A percentile compares a stretch with the other conserved stretches of the same genome.
Evolutionary conservation across 306 rosid genomes (phyloP).

Genomic region (Amphicarpaea edgeworthii): DNA sequence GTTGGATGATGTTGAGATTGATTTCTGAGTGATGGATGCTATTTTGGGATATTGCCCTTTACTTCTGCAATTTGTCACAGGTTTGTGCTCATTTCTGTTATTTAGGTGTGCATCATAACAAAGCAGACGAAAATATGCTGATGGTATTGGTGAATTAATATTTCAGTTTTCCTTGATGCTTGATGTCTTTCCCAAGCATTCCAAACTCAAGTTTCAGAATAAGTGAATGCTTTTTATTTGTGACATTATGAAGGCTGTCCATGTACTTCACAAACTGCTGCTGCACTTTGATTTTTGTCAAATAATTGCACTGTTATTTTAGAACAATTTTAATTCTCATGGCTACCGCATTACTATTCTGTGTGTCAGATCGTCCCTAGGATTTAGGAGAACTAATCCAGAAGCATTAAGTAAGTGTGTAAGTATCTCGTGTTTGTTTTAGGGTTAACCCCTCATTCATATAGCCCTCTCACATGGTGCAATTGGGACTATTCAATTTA

Average conservation of each 20-base stretch:
- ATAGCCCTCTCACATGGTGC: too few species aligned
- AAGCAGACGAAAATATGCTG: too few species aligned
- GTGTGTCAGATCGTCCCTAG: too few species aligned
- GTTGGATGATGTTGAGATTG: slow-evolving; percentile 14
- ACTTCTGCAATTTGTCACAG: slow-evolving; percentile 1
- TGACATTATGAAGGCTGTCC: neutral
- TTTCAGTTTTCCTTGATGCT: slow-evolving; percentile 12
- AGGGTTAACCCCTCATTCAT: too few species aligned
- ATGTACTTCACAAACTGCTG: slow-evolving; percentile 22
- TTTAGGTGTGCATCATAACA: slow-evolving; percentile 4
- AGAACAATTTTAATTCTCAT: neutral
- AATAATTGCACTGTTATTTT: neutral
- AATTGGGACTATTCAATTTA: too few species aligned
- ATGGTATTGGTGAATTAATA: neutral
- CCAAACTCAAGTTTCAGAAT: slow-evolving; percentile 4
- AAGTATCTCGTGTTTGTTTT: too few species aligned
- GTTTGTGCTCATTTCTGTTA: neutral
- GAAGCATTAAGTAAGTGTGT: too few species aligned
- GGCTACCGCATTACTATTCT: neutral
- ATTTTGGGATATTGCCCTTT: neutral
- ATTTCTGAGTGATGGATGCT: neutral
- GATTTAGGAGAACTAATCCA: too few species aligned
- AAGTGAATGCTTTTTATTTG: slow-evolving; percentile 21
- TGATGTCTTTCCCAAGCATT: slow-evolving; percentile 12
- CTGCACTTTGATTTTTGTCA: neutral